Base-by-base conservation (phyloP, 345 rosid species). In the Cardiospermum halicacabum region DNA sequence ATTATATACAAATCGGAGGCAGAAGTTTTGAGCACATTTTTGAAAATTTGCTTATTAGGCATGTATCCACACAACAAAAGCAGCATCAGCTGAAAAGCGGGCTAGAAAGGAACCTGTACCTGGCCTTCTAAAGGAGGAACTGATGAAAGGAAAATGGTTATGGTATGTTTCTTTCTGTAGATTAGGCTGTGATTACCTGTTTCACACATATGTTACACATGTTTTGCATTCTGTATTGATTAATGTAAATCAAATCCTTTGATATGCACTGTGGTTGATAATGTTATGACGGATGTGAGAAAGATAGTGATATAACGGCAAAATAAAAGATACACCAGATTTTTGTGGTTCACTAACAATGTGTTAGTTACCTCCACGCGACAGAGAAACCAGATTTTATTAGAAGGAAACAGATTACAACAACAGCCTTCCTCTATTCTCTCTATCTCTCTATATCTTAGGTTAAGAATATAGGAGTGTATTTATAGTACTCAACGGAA, bases 101-200 rank as follows among this genome's bases (percentile, higher is more conserved):
- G 72, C 71, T 54, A 86, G 79, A 74, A 83, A 69, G 78, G 96
- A 90, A 74, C 85, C 78, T 72, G 65, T 79, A 51, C 67, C 85
- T 55, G 76, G 62, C 71, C 80, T 73, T 75, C 64, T 93, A 45
- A 81, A 85, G 69, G 98, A 88, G 71, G 89, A 92, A 28, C 85
- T 93, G 50, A 69, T 54, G 48, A 74, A 77, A 81, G 98, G 98
- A 71, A 90, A 88, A 69, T 93, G 94, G 92, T 73, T 88, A 73
- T 93, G 98, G 98, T 92, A 77, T 73, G 84, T 64, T 65, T 64
- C 55, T 53, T 61, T 19, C 39, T 56, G 27, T 19, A 40, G 47
- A 56, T 58, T 15, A n/a, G 50, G 56, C 19, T 11, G 3, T 22
- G 22, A 11, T 27, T 48, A 59, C 27, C 21, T 53, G 11, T 27